Base-by-base conservation (phyloP, 768 basidiomycete genomes). In the Lentinula aciculospora region DNA sequence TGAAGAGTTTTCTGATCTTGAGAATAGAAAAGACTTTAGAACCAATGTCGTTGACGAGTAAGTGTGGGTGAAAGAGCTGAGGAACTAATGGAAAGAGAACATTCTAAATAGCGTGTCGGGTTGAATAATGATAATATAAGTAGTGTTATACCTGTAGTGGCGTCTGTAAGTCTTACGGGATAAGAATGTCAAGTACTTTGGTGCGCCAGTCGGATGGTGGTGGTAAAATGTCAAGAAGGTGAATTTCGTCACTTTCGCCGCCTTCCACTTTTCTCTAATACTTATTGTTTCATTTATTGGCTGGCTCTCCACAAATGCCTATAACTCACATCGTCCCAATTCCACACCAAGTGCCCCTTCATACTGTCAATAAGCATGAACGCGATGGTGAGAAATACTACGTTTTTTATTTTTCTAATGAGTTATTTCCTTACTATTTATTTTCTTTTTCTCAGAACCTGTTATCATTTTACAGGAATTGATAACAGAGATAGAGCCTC, bases 401-500 rank as follows among this genome's bases (percentile, higher is more conserved):
- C 51, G 13, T n/a, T 58, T 21, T 49, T 39, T 19, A 8, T 3
- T 23, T 23, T 42, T 23, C 12, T 3, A 13, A 12, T 17, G n/a
- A 17, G 58, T 15, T 58, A 55, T 51, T 57, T 44, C 58, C 56
- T 54, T 39, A 39, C 58, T 44, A 44, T 44, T 23, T 44, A 53
- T 63, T 55, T 55, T 56, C 57, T 57, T 62, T 55, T 53, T 56
- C 57, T 57, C 65, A 81, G 80, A 72, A 65, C 71, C 65, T 51
- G 88, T 79, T 12, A 73, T 80, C 21, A 71, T 89, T 56, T 70
- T 88, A 27, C 76, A 82, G 37, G 56, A 57, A 48, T 76, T 72
- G 58, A 79, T 78, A 34, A 66, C 67, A 19, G 79, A 72, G 10
- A 77, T 23, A 25, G 56, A 36, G 27, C 56, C 56, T 47, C 45